Base-by-base conservation (phyloP, 2,329 filamentous ascomycete species). In the Pseudocercospora eumusae region DNA sequence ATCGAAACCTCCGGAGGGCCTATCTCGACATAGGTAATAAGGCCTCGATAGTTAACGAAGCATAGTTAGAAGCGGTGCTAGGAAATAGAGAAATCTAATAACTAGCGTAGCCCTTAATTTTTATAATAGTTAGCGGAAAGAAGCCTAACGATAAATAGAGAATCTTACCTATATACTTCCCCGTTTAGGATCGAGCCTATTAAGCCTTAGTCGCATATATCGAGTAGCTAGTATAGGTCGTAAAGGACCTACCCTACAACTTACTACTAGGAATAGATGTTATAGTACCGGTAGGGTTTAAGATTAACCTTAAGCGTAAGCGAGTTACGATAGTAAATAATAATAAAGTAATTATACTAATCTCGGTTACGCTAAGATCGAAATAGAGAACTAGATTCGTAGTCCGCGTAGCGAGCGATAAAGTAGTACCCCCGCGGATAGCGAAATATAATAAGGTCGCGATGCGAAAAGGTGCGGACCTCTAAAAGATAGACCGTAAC, bases 121-220 rank as follows among this genome's bases (percentile, higher is more conserved):
- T n/a, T n/a, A n/a, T n/a, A n/a, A n/a, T n/a, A n/a, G n/a, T n/a
- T n/a, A n/a, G n/a, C n/a, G n/a, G n/a, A n/a, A n/a, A n/a, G n/a
- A n/a, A n/a, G n/a, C n/a, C n/a, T 36, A 57, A 57, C n/a, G 21
- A 57, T n/a, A 45, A 9, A 9, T 57, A 45, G 55, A 40, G 55
- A 10, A 9, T 47, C n/a, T 25, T 57, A 27, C 55, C 15, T 4
- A 57, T 57, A 5, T 57, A 57, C 13, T 57, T 57, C 15, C 55
- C 27, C 23, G 33, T 10, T 8, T 57, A 57, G 42, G 28, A 28
- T 11, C 6, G 20, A 13, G 28, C n/a, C 13, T 15, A 28, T 15
- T 23, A 53, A 8, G 33, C 25, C 40, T 33, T 57, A 7, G n/a
- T 57, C 10, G 18, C 13, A 8, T 21, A 21, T 25, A 57, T 57